These are phyloP conservation scores for Populus hybrid DNA, from an alignment of 441 rosid genomes.

Conservation along the genomic window DNA sequence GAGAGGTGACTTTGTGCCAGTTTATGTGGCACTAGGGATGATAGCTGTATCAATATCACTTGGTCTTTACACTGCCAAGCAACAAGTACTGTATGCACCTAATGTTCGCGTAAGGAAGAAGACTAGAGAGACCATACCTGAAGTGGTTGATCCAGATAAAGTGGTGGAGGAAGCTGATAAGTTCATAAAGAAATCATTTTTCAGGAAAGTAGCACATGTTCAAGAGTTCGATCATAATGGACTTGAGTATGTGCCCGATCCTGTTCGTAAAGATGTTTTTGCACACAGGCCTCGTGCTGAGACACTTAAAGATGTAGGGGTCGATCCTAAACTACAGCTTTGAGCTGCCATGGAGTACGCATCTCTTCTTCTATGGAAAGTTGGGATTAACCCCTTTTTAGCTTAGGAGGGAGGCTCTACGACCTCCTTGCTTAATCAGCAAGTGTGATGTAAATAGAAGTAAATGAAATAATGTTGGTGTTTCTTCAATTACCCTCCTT, in stretches of 20 bases:
- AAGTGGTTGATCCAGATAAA: constrained; percentile 53
- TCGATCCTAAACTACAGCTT: constrained; percentile 38
- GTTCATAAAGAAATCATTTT: constrained; percentile 44
- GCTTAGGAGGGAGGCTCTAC: too few species aligned
- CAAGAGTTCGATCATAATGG: constrained; percentile 40
- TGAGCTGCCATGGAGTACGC: neutral
- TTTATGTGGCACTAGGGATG: constrained; percentile 56
- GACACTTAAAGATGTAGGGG: constrained; percentile 48
- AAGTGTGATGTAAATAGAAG: neutral
- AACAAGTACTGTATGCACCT: constrained; percentile 51
- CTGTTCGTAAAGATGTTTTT: constrained; percentile 31
- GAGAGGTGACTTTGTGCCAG: constrained; percentile 43
- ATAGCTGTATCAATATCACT: constrained; percentile 38
- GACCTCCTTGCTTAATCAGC: neutral
- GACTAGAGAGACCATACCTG: constrained; percentile 51
- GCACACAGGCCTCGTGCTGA: constrained; percentile 27
- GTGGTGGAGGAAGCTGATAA: constrained; percentile 47
- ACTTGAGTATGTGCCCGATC: constrained; percentile 17
- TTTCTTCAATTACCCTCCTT: neutral
- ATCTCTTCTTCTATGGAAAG: neutral
- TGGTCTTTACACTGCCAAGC: constrained; percentile 56
- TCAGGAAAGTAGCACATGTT: constrained; percentile 64
- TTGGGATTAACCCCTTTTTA: neutral
- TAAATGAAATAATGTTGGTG: neutral
- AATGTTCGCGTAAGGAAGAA: constrained; percentile 59